These are phyloP conservation scores for Lipomyces lipofer DNA, from an alignment of 805 yeast genomes.

Conservation along the genomic window DNA sequence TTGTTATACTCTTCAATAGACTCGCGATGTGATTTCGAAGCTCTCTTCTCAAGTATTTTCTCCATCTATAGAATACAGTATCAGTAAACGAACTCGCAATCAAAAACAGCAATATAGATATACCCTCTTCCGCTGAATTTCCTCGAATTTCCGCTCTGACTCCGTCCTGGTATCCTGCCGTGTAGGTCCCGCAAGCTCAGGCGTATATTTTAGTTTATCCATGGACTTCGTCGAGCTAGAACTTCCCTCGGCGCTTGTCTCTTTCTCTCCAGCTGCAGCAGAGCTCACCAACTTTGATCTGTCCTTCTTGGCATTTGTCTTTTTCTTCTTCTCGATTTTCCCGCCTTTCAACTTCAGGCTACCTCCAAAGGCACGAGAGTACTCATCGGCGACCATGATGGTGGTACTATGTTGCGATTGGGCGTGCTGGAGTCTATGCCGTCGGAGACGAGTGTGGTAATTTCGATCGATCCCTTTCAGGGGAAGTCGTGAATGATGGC, in stretches of 20 bases:
- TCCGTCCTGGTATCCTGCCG: conserved; percentile 29
- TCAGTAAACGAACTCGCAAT: background rate
- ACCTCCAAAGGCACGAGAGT: conserved; percentile 15
- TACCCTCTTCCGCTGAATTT: conserved; percentile 32
- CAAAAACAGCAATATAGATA: conserved; percentile 5
- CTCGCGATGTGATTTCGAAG: conserved; percentile 33
- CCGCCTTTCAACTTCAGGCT: conserved; percentile 27
- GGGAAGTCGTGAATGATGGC: no score
- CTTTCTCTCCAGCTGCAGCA: conserved; percentile 4
- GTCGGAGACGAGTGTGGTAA: no score
- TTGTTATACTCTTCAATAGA: conserved; percentile 34
- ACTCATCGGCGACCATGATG: conserved; percentile 23
- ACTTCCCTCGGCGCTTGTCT: background rate
- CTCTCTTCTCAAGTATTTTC: conserved; percentile 26
- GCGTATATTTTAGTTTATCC: background rate
- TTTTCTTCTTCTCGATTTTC: conserved; percentile 21
- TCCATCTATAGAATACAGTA: conserved; percentile 21
- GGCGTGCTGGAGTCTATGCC: no score
- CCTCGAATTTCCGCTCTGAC: conserved; percentile 32
- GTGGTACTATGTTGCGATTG: no score
- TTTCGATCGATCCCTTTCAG: no score
- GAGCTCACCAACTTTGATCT: no score
- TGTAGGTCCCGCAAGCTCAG: no score
- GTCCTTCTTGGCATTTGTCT: conserved; percentile 7
- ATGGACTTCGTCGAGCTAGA: background rate